phyloP scores from a whole-genome alignment of 306 rosid species.

The Fragaria ananassa region DNA sequence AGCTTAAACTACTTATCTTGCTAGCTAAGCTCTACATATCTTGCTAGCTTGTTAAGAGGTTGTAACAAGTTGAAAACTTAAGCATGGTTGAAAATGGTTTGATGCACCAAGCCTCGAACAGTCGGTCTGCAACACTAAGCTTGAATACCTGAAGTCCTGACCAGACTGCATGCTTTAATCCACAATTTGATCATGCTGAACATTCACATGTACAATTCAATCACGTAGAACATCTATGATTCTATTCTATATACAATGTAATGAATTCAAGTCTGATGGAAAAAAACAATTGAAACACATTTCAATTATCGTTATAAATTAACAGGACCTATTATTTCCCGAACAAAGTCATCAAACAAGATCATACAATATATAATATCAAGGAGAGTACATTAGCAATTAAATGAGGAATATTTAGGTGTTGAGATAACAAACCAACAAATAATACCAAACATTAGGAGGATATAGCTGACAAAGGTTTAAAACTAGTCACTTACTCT shows the following conservation, averaged over 20 bases:
- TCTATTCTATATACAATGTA: not conserved
- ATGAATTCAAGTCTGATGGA: not conserved
- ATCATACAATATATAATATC: constrained; percentile 21
- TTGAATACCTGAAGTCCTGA: not conserved
- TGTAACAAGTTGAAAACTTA: too few relatives aligned
- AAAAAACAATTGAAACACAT: not conserved
- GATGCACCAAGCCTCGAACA: too few relatives aligned
- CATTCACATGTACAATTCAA: not conserved
- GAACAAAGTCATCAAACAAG: not conserved
- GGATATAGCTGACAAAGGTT: constrained; percentile 19
- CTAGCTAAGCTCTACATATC: too few relatives aligned
- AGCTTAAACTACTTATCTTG: too few relatives aligned
- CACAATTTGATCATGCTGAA: not conserved
- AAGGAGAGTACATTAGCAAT: constrained; percentile 21
- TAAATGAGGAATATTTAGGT: constrained; percentile 28
- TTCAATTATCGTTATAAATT: not conserved
- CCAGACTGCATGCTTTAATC: too few relatives aligned
- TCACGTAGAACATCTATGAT: not conserved
- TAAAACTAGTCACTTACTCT: constrained; percentile 9
- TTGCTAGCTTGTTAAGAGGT: too few relatives aligned
- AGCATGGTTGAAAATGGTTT: too few relatives aligned
- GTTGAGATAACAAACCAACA: constrained; percentile 41
- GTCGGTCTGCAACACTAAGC: not conserved
- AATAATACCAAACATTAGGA: constrained; percentile 21
- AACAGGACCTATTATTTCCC: not conserved